phyloP scores from a whole-genome alignment of 345 rosid genomes.

The Bruguiera gymnorhiza region DNA sequence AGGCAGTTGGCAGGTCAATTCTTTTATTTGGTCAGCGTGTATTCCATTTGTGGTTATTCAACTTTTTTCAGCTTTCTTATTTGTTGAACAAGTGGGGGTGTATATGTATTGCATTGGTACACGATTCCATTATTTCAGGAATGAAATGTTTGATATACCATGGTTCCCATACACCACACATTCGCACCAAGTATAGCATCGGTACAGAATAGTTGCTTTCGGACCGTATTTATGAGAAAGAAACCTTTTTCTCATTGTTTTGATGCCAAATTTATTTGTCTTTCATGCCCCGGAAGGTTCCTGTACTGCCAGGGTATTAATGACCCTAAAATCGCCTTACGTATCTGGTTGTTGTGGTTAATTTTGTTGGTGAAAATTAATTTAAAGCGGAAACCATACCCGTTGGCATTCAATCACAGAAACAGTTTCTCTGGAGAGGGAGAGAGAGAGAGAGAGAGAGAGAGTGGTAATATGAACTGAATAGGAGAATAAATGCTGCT shows the following conservation, averaged over 20 bases:
- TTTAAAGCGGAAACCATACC: not conserved
- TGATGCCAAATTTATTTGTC: no score
- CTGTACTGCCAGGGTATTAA: not conserved
- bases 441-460: not conserved
- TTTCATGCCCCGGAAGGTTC: no score
- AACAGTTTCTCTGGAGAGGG: not conserved
- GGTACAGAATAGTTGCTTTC: not conserved
- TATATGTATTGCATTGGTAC: slow-evolving; percentile 32
- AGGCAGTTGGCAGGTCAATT: slow-evolving; percentile 33
- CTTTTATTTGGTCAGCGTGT: slow-evolving; percentile 36
- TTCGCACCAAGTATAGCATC: not conserved
- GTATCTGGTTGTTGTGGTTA: not conserved
- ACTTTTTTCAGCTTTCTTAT: slow-evolving; percentile 4
- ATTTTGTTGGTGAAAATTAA: not conserved
- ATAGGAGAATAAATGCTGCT: no score
- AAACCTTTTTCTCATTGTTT: no score
- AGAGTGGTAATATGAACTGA: not conserved
- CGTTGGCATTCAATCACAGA: no score
- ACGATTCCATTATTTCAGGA: slow-evolving; percentile 10
- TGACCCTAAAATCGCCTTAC: not conserved
- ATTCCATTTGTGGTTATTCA: slow-evolving; percentile 28
- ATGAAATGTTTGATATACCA: slow-evolving; percentile 16
- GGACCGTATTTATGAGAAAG: not conserved
- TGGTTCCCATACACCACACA: not conserved
- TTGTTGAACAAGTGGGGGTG: slow-evolving; percentile 19